Conservation (phyloP, 2,329 filamentous ascomycete genomes). For the Aspergillus pseudonomiae region DNA sequence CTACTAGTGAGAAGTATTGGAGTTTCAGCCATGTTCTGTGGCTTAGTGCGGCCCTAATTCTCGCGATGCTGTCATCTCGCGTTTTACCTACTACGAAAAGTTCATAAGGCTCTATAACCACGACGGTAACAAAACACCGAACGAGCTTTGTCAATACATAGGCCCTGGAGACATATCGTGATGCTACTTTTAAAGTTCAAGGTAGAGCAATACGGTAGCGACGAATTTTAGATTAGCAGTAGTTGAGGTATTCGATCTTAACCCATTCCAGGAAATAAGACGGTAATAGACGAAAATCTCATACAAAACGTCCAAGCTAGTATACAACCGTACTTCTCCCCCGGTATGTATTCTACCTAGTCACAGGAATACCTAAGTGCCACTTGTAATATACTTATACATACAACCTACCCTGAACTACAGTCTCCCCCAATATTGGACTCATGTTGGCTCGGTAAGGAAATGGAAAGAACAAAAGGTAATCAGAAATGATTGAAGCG, state of each 20-base stretch:
- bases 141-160: background rate
- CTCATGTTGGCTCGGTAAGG: background rate
- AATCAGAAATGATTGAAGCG: too few relatives aligned
- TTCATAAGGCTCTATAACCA: background rate
- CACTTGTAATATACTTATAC: slow-evolving; percentile 3
- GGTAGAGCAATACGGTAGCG: slow-evolving; percentile 4
- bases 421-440: background rate
- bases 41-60: background rate
- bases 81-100: background rate
- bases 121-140: background rate
- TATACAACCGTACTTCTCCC: background rate
- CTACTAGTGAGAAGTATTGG: background rate
- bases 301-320: background rate
- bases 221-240: too few relatives aligned
- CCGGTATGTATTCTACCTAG: background rate
- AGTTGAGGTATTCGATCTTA: slow-evolving; percentile 9
- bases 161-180: too few relatives aligned
- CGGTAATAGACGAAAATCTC: slow-evolving; percentile 11
- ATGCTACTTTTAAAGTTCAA: background rate
- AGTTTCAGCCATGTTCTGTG: slow-evolving; percentile 24
- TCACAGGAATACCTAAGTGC: background rate
- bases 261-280: slow-evolving; percentile 16
- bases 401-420: background rate
- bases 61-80: background rate
- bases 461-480: too few relatives aligned